These are phyloP conservation scores for Chrysoporthe cubensis DNA, from an alignment of 2,329 filamentous ascomycete genomes.

Conservation along the genomic window DNA sequence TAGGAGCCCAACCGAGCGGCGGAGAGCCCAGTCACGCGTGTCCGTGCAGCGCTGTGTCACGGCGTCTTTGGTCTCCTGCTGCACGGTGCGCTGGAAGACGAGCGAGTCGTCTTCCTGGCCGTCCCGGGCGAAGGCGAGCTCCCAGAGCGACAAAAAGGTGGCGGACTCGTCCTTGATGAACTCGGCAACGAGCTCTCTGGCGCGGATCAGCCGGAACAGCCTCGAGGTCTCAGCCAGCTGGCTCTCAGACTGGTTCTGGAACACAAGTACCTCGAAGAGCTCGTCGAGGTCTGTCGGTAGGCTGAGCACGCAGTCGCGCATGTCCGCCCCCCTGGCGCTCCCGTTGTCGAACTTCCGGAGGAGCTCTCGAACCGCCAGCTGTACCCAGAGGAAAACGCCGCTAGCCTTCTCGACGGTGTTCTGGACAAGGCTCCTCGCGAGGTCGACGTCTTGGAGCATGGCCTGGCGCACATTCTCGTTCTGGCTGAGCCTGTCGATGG, in stretches of 20 bases:
- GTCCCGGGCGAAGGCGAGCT: constrained; percentile 38
- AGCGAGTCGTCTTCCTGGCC: constrained; percentile 30
- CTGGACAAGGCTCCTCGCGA: constrained; percentile 14
- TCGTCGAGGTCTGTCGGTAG: constrained; percentile 37
- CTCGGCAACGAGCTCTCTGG: constrained; percentile 38
- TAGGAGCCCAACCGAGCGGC: constrained; percentile 19
- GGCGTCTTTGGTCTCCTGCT: constrained; percentile 32
- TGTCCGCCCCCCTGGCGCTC: constrained; percentile 17
- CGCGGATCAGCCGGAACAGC: constrained; percentile 38
- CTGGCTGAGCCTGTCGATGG: constrained; percentile 28
- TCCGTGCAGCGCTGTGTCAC: constrained; percentile 21
- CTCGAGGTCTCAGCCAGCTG: constrained; percentile 33
- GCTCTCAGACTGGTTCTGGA: constrained; percentile 32
- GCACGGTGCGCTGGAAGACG: constrained; percentile 27
- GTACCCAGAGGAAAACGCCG: constrained; percentile 37
- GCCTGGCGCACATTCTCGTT: constrained; percentile 28
- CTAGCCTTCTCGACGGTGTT: constrained; percentile 30
- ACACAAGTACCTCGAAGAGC: constrained; percentile 39
- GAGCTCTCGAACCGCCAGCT: constrained; percentile 37
- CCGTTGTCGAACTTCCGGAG: constrained; percentile 28
- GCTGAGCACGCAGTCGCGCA: constrained; percentile 20
- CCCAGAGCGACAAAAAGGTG: constrained; percentile 39
- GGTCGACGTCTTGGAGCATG: constrained; percentile 21
- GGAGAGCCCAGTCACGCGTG: constrained; percentile 18
- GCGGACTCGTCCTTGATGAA: constrained; percentile 40